These are phyloP conservation scores for Colletotrichum somersetense DNA, from an alignment of 2,329 filamentous ascomycete genomes.

Conservation along the genomic window DNA sequence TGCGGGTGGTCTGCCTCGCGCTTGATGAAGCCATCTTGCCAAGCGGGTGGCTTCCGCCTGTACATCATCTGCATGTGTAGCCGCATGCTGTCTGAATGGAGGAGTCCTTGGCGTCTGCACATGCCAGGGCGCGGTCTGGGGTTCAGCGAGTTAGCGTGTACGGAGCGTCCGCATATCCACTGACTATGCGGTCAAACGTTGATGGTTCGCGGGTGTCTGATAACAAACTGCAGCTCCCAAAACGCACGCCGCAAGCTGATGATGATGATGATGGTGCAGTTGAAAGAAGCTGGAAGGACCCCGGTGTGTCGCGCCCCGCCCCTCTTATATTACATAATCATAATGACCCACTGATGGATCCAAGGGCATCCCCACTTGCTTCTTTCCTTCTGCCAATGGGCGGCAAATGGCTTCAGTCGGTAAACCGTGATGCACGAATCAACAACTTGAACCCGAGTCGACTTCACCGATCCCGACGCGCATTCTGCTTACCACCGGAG, in stretches of 20 bases:
- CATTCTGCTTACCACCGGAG: neutral
- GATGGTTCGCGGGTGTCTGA: neutral
- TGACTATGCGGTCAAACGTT: neutral
- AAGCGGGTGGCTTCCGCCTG: neutral
- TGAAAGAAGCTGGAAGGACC: neutral
- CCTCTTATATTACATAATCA: neutral
- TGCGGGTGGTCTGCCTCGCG: neutral
- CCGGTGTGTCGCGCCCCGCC: neutral
- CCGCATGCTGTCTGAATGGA: neutral
- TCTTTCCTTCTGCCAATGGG: conserved; percentile 4
- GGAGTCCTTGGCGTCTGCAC: neutral
- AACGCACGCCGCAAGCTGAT: neutral
- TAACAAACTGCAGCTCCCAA: neutral
- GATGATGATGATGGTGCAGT: neutral
- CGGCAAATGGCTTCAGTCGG: neutral
- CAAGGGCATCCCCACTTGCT: neutral
- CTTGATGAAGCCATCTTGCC: neutral
- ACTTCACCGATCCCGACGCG: neutral
- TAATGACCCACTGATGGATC: neutral
- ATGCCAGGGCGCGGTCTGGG: neutral
- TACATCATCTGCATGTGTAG: neutral
- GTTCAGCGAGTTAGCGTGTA: neutral
- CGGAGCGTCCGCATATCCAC: neutral
- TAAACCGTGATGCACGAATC: neutral
- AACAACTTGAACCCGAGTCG: neutral